Evolutionary conservation across 129 eudicot genomes (phyloP).

Genomic region (Deinandra increscens): DNA sequence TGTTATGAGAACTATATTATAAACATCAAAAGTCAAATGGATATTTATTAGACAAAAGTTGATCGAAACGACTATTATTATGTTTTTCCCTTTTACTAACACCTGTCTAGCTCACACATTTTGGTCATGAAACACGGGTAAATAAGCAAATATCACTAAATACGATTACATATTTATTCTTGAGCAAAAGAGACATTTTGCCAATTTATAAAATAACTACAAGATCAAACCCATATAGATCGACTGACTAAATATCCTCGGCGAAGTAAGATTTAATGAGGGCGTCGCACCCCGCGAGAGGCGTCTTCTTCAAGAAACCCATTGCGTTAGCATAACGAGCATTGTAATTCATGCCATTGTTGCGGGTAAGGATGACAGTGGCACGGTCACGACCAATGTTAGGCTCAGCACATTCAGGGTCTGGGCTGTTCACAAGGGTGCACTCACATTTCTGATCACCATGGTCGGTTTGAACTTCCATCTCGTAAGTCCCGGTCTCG

Average conservation of each 20-base stretch:
- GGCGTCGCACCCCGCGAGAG: conserved; percentile 37
- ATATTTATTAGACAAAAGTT: too few species aligned
- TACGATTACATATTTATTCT: conserved; percentile 22
- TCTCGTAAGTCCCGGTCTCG: conserved; percentile 42
- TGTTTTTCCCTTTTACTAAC: too few species aligned
- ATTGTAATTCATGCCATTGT: conserved; percentile 47
- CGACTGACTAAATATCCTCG: conserved; percentile 16
- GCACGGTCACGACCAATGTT: conserved; percentile 50
- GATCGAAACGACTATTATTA: too few species aligned
- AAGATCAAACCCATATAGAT: too few species aligned
- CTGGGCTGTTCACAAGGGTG: conserved; percentile 53
- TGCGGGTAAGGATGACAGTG: conserved; percentile 53
- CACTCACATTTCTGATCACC: conserved; percentile 52
- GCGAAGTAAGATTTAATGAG: conserved; percentile 43
- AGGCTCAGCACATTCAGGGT: conserved; percentile 32
- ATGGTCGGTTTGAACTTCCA: conserved; percentile 43
- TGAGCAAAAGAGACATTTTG: conserved; percentile 20
- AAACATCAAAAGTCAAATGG: too few species aligned
- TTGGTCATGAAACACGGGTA: too few species aligned
- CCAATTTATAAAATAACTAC: too few species aligned
- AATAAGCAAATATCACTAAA: too few species aligned
- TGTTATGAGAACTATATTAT: too few species aligned
- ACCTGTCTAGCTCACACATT: too few species aligned
- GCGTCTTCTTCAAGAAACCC: conserved; percentile 45
- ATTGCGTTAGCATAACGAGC: conserved; percentile 49